Percentiles rank a stretch among this genome's conserved stretches.
Evolutionary conservation across 345 rosid genomes (phyloP).

Genomic region (Noccaea bulbosa): DNA sequence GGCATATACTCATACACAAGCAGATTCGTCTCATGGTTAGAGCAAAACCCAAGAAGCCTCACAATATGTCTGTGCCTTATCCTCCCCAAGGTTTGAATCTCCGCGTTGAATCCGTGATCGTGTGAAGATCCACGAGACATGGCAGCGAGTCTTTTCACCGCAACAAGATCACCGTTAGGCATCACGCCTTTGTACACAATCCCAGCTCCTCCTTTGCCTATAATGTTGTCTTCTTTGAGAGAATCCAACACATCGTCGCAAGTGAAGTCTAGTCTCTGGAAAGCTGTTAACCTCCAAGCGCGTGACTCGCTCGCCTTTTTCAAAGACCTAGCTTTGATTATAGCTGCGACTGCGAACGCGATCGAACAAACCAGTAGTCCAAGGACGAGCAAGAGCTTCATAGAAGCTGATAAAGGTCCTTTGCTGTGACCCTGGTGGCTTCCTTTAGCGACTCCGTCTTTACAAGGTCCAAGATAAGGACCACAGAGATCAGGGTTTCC

Average conservation of each 20-base stretch:
- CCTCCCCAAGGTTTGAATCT: constrained; percentile 90
- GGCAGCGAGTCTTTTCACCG: constrained; percentile 77
- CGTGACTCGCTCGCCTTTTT: constrained; percentile 84
- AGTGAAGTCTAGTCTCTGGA: constrained; percentile 87
- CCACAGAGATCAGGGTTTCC: constrained; percentile 86
- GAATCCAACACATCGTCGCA: constrained; percentile 81
- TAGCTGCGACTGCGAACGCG: constrained; percentile 80
- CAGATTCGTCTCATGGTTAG: constrained; percentile 90
- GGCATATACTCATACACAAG: constrained; percentile 91
- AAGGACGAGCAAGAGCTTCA: constrained; percentile 80
- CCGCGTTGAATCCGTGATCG: constrained; percentile 95
- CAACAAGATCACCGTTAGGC: constrained; percentile 81
- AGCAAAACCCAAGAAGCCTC: constrained; percentile 80
- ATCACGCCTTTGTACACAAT: constrained; percentile 80
- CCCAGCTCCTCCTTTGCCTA: constrained; percentile 96
- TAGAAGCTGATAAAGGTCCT: constrained; percentile 71
- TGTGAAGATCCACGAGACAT: constrained; percentile 93
- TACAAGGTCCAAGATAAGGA: constrained; percentile 83
- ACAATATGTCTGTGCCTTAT: constrained; percentile 89
- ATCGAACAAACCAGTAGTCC: constrained; percentile 85
- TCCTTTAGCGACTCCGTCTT: constrained; percentile 59
- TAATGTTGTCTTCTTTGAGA: constrained; percentile 88
- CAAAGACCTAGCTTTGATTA: constrained; percentile 77
- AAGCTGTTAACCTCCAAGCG: constrained; percentile 93
- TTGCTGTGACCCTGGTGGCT: constrained; percentile 58